phyloP scores from a whole-genome alignment of 1,284 basidiomycete species.

The Stereum hirsutum region DNA sequence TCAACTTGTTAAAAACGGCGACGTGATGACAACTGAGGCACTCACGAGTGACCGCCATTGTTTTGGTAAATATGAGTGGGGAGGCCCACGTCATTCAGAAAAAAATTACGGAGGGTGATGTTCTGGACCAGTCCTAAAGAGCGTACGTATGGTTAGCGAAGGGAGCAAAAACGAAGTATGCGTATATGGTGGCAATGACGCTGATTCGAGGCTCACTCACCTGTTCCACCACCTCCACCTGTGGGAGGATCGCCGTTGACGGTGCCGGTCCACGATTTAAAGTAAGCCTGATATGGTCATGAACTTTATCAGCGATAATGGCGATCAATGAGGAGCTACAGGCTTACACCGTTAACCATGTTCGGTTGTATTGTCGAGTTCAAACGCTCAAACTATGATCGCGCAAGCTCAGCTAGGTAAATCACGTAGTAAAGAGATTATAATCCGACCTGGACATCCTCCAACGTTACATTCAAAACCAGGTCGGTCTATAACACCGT shows the following conservation, averaged over 20 bases:
- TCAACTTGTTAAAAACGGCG: no score
- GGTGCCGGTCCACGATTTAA: constrained; percentile 55
- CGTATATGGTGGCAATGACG: background rate
- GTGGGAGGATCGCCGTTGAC: constrained; percentile 49
- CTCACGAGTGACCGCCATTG: constrained; percentile 40
- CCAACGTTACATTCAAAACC: constrained; percentile 45
- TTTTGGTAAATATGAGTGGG: constrained; percentile 45
- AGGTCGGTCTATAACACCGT: constrained; percentile 33
- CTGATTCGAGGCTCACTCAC: constrained; percentile 17
- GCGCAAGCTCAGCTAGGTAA: background rate
- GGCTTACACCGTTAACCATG: constrained; percentile 38
- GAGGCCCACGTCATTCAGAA: constrained; percentile 34
- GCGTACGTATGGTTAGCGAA: background rate
- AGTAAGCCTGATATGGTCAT: constrained; percentile 35
- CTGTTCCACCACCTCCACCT: constrained; percentile 51
- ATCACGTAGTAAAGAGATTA: background rate
- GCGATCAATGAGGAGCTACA: background rate
- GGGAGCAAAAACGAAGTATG: constrained; percentile 1
- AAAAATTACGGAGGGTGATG: constrained; percentile 36
- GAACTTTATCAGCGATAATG: constrained; percentile 8
- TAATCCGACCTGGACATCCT: constrained; percentile 33
- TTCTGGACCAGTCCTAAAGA: constrained; percentile 44
- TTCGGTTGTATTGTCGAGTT: constrained; percentile 41
- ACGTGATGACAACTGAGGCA: no score
- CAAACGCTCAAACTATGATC: constrained; percentile 33